Conservation (phyloP, 305 asterid genomes). For the Solanum hybrid region DNA sequence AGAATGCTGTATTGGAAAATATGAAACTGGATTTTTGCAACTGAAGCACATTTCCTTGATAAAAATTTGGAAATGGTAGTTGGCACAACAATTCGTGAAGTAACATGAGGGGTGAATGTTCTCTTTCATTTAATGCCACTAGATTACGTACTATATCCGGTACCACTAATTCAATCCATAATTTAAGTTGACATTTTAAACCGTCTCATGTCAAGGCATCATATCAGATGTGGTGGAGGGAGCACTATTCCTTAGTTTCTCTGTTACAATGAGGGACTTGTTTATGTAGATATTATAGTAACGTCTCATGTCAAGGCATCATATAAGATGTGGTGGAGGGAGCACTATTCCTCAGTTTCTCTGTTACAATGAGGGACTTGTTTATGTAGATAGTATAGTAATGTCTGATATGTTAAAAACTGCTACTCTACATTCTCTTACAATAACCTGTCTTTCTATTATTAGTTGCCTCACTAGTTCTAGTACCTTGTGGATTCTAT, state of each 20-base stretch:
- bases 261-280: background rate
- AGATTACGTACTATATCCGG: background rate
- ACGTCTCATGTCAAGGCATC: background rate
- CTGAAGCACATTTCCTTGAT: background rate
- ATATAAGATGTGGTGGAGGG: background rate
- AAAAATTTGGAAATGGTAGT: background rate
- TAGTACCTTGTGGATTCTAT: slow-evolving; percentile 7
- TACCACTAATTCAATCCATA: background rate
- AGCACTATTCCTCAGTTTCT: background rate
- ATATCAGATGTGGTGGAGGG: background rate
- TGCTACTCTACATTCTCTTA: background rate
- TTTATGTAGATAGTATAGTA: background rate
- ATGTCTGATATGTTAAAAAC: background rate
- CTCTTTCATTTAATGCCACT: background rate
- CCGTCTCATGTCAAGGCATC: background rate
- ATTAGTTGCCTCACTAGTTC: background rate
- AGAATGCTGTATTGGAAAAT: background rate
- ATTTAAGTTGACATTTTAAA: background rate
- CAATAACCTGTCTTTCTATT: background rate
- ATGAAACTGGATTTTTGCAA: background rate
- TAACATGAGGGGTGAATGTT: background rate
- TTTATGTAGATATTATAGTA: background rate
- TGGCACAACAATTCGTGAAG: background rate
- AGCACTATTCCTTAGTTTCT: background rate
- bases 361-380: background rate